These are phyloP conservation scores for Trypanosoma boissoni DNA, from an alignment of 208 protist species.

Conservation along the genomic window DNA sequence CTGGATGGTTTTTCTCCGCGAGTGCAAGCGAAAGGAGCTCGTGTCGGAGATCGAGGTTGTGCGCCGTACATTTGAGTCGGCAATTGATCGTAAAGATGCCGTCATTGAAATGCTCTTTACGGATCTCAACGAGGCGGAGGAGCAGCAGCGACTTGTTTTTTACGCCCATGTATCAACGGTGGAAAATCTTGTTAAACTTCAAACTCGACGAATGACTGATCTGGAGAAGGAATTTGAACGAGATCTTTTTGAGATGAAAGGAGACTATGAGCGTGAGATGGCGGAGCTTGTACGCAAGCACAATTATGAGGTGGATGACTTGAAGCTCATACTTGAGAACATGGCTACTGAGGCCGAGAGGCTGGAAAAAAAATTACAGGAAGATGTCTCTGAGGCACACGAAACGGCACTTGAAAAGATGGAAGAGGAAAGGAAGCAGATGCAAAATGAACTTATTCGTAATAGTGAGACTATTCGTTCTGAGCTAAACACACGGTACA, in stretches of 20 bases:
- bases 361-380: slow-evolving; percentile 87
- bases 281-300: slow-evolving; percentile 82
- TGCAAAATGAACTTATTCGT: slow-evolving; percentile 75
- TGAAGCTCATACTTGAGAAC: slow-evolving; percentile 90
- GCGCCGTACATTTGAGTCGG: slow-evolving; percentile 84
- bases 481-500: slow-evolving; percentile 85
- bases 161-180: slow-evolving; percentile 90
- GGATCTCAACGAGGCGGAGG: slow-evolving; percentile 91
- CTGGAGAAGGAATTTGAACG: slow-evolving; percentile 90
- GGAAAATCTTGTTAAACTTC: slow-evolving; percentile 88
- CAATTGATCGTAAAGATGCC: slow-evolving; percentile 93
- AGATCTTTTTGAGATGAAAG: slow-evolving; percentile 88
- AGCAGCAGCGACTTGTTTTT: slow-evolving; percentile 91
- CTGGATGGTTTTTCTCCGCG: slow-evolving; percentile 89
- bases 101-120: slow-evolving; percentile 85
- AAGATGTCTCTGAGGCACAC: slow-evolving; percentile 79
- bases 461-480: slow-evolving; percentile 62
- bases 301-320: slow-evolving; percentile 70
- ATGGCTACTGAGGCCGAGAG: slow-evolving; percentile 85
- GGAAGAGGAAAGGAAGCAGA: slow-evolving; percentile 89
- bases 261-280: slow-evolving; percentile 92
- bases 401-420: slow-evolving; percentile 92
- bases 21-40: slow-evolving; percentile 93
- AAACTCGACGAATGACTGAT: slow-evolving; percentile 66
- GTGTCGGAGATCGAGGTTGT: slow-evolving; percentile 87